Percentiles rank a stretch among this genome's conserved stretches.
These are phyloP conservation scores for Leishmania turanica DNA, from an alignment of 208 protist species.

Conservation along the genomic window DNA sequence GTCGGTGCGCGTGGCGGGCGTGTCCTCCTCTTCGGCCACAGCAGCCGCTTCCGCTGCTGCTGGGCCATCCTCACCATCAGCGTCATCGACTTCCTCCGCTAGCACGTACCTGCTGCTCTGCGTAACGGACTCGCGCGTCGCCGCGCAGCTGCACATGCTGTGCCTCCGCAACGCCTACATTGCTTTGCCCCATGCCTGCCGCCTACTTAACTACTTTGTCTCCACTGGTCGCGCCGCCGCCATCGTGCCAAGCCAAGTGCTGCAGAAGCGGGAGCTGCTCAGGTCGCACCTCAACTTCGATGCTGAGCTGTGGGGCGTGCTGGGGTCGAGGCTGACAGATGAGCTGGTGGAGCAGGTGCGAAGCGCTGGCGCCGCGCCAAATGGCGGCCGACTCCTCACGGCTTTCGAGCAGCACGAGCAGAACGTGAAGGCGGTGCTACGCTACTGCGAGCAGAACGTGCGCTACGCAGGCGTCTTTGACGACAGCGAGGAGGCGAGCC, in stretches of 20 bases:
- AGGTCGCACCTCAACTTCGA: conserved; percentile 65
- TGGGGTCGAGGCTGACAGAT: conserved; percentile 35
- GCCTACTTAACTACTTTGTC: conserved; percentile 44
- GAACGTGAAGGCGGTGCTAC: conserved; percentile 56
- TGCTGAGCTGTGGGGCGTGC: conserved; percentile 58
- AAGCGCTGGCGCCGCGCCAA: conserved; percentile 1
- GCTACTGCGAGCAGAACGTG: conserved; percentile 72
- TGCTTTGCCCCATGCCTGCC: conserved; percentile 48
- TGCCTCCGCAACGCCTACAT: conserved; percentile 57
- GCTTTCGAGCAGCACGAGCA: conserved; percentile 52
- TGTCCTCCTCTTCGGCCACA: not conserved
- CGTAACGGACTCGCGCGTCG: conserved; percentile 75
- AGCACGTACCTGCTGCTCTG: conserved; percentile 40
- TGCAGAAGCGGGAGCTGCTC: conserved; percentile 53
- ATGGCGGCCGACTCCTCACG: conserved; percentile 35
- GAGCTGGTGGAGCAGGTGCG: conserved; percentile 28
- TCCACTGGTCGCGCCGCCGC: conserved; percentile 37
- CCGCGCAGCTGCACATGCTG: conserved; percentile 71
- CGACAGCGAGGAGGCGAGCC: conserved; percentile 70
- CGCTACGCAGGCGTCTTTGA: conserved; percentile 76
- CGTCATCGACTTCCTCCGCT: not conserved
- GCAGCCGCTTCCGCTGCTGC: not conserved
- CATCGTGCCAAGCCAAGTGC: conserved; percentile 45
- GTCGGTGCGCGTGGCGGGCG: conserved; percentile 26
- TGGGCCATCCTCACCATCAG: not conserved